These are phyloP conservation scores for Telopea speciosissima DNA, from an alignment of 177 flowering plant species.

Conservation along the genomic window DNA sequence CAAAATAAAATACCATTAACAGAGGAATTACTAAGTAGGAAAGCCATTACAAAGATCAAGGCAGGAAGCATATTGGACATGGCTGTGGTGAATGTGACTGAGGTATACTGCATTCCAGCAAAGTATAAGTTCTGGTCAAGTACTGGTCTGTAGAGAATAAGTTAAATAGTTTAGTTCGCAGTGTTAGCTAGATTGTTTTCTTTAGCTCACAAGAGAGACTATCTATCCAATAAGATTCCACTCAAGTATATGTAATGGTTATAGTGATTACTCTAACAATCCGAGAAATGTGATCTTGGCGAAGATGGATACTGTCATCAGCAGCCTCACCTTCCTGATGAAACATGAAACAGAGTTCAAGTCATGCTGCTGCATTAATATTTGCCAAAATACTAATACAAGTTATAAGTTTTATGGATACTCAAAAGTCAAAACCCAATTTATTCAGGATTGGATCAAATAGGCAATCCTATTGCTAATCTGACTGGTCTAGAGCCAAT, in stretches of 20 bases:
- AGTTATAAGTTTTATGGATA: too few species aligned
- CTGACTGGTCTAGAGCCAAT: too few species aligned
- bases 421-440: too few species aligned
- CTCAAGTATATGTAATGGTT: background rate
- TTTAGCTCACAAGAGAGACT: background rate
- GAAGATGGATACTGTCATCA: slow-evolving; percentile 61
- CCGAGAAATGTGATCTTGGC: slow-evolving; percentile 47
- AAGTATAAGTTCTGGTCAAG: slow-evolving; percentile 77
- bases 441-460: too few species aligned
- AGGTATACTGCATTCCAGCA: slow-evolving; percentile 69
- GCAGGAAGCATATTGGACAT: slow-evolving; percentile 81
- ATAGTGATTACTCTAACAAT: slow-evolving; percentile 50
- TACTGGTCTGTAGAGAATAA: slow-evolving; percentile 60
- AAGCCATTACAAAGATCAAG: slow-evolving; percentile 80
- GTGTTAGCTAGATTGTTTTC: background rate
- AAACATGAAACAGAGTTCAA: slow-evolving; percentile 8
- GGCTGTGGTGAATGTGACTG: slow-evolving; percentile 76
- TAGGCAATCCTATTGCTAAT: too few species aligned
- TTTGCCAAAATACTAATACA: background rate
- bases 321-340: slow-evolving; percentile 65
- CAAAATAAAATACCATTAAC: too few species aligned
- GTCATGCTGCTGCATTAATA: slow-evolving; percentile 16
- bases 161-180: background rate
- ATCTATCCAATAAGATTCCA: background rate
- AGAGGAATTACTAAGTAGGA: slow-evolving; percentile 27